A percentile compares a stretch with the other conserved stretches of the same genome.
Evolutionary conservation across 1,139 yeast species (phyloP).

Genomic region (Magnusiomyces paraingens): DNA sequence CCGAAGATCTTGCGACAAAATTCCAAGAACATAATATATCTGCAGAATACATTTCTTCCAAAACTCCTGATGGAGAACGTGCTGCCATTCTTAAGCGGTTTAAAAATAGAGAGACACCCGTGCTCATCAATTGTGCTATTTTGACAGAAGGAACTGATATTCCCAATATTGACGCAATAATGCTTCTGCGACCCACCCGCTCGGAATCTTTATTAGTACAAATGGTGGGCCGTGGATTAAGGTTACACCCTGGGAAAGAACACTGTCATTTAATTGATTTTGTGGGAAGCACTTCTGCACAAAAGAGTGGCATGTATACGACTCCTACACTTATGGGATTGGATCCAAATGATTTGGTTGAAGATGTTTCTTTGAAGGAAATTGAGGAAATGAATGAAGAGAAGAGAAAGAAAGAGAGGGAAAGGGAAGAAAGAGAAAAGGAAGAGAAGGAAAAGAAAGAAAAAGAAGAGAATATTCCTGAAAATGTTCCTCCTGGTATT

Average conservation of each 20-base stretch:
- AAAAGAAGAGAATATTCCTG: not conserved
- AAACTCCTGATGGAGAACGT: slow-evolving; percentile 51
- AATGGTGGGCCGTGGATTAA: slow-evolving; percentile 87
- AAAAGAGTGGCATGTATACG: slow-evolving; percentile 52
- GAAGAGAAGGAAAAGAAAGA: slow-evolving; percentile 3
- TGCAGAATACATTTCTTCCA: slow-evolving; percentile 70
- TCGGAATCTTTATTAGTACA: slow-evolving; percentile 69
- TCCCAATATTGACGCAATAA: slow-evolving; percentile 77
- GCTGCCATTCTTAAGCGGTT: slow-evolving; percentile 51
- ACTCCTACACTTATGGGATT: slow-evolving; percentile 55
- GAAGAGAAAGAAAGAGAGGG: slow-evolving; percentile 5
- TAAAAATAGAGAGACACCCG: slow-evolving; percentile 55
- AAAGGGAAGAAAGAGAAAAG: not conserved
- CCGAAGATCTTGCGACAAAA: slow-evolving; percentile 46
- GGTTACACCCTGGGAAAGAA: slow-evolving; percentile 54
- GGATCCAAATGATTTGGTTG: slow-evolving; percentile 30
- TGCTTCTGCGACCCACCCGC: slow-evolving; percentile 75
- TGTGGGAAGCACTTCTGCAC: slow-evolving; percentile 44
- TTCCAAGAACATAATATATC: slow-evolving; percentile 57
- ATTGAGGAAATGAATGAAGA: slow-evolving; percentile 10
- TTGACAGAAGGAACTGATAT: slow-evolving; percentile 96
- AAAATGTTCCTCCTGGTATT: not conserved
- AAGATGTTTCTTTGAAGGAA: slow-evolving; percentile 7
- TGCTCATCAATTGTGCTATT: slow-evolving; percentile 80
- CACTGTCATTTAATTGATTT: slow-evolving; percentile 74